A percentile compares a stretch with the other conserved stretches of the same genome.
Conservation (phyloP, 2,329 filamentous ascomycete species). For the Pseudogymnoascus sp. region DNA sequence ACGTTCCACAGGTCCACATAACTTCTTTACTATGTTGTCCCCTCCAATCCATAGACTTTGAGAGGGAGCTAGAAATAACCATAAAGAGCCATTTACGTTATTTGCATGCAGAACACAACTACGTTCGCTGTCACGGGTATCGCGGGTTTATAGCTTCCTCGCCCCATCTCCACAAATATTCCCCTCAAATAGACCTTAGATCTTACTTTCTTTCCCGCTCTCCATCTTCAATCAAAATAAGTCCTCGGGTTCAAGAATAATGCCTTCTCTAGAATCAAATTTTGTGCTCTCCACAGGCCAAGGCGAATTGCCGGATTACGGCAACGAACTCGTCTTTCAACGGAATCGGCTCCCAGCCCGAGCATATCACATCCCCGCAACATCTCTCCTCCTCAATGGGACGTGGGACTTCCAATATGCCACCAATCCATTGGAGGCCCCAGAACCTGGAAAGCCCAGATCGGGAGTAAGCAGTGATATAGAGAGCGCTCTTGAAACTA, state of each 20-base stretch:
- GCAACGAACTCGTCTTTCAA: constrained; percentile 43
- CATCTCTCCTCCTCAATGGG: constrained; percentile 44
- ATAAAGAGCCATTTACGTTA: background rate
- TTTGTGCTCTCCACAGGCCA: constrained; percentile 18
- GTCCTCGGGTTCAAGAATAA: background rate
- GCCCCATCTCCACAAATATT: background rate
- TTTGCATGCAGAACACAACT: background rate
- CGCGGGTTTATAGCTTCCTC: background rate
- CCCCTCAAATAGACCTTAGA: background rate
- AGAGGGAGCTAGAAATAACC: background rate
- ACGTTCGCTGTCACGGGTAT: background rate
- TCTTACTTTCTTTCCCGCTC: background rate
- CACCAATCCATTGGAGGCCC: constrained; percentile 37
- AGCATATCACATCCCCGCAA: constrained; percentile 44
- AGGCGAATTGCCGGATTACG: constrained; percentile 35
- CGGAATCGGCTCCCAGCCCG: constrained; percentile 45
- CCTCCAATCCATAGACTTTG: background rate
- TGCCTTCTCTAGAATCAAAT: background rate
- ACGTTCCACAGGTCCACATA: background rate
- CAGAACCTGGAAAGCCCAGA: constrained; percentile 28
- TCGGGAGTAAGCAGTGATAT: constrained; percentile 19
- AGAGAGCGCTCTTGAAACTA: constrained; percentile 10
- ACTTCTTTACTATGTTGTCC: background rate
- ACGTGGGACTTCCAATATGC: constrained; percentile 49
- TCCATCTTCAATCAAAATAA: background rate